These are phyloP conservation scores for Gossypium arboreum DNA, from an alignment of 345 rosid genomes.

Conservation along the genomic window DNA sequence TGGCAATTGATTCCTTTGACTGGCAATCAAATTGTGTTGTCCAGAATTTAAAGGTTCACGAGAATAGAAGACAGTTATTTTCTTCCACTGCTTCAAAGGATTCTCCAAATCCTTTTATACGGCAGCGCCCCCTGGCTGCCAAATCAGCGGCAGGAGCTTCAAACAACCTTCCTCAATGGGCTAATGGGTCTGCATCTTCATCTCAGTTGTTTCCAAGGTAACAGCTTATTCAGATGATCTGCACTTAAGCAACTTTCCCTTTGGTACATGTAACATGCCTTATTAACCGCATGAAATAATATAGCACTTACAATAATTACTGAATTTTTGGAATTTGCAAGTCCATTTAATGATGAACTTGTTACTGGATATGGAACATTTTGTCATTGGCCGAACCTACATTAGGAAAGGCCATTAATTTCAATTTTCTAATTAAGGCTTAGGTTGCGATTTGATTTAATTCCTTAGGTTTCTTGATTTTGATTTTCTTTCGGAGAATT, in stretches of 20 bases:
- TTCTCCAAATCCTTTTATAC: conserved; percentile 67
- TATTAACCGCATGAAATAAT: not conserved
- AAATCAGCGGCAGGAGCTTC: conserved; percentile 46
- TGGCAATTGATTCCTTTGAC: not conserved
- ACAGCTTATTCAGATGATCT: not conserved
- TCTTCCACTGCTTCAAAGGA: conserved; percentile 68
- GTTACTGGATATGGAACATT: not conserved
- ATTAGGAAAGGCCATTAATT: too few species aligned
- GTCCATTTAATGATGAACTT: not conserved
- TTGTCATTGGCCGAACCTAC: too few species aligned
- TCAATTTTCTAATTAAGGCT: too few species aligned
- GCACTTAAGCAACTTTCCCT: not conserved
- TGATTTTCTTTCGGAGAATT: too few species aligned
- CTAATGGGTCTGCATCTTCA: conserved; percentile 51
- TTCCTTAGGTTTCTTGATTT: too few species aligned
- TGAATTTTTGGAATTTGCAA: not conserved
- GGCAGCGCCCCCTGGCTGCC: conserved; percentile 75
- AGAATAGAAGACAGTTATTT: conserved; percentile 72
- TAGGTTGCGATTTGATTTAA: too few species aligned
- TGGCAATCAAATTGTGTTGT: not conserved
- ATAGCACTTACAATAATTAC: not conserved
- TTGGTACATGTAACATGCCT: not conserved
- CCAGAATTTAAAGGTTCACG: conserved; percentile 79
- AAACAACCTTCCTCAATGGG: conserved; percentile 67
- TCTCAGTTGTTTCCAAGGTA: conserved; percentile 39